Evolutionary conservation across 2,329 filamentous ascomycete genomes (phyloP), one percentile per base, ranked within the genome.

Genomic region (Trichoderma endophyticum): DNA sequence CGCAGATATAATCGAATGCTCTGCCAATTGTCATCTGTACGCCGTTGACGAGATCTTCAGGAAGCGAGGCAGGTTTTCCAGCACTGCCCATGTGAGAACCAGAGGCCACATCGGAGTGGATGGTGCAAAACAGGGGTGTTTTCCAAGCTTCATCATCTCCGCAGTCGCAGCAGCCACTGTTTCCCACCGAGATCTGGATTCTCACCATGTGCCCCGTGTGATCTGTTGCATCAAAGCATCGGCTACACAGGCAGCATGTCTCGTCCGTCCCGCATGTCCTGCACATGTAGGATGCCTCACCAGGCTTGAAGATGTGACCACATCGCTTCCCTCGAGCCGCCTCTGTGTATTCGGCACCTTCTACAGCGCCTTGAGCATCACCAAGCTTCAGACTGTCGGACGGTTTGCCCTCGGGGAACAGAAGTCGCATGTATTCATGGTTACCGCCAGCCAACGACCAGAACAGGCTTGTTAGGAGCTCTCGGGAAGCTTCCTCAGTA

Each of bases 121-220:
- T 98, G 43, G 94, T 95, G 84, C 96, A 99, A 79, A 93, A 91
- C 75, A 98, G 87, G 57, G 95, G 94, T 62, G 90, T 86, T 79
- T 90, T 90, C 95, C 97, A 99, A 12, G 96, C 97, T 82, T 99
- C 97, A 24, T 92, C 90, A 79, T 99, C 96, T 72, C 96, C 96
- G 79, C 96, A 99, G 82, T 99, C 96, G 82, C 96, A 99, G 83
- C 97, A 98, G 59, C 95, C 95, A 78, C 92, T 96, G 79, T 98
- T 97, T 7, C 95, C 95, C 3, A 92, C 90, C 1, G 94, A 97
- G 61, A 97, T 90, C 72, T 88, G 92, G 72, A 99, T 94, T 77
- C 93, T 92, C 70, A 98, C 95, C 84, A 94, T 93, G 82, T 99
- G 96, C 14, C 92, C 95, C 12, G 93, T 92, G 81, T 99, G 96